phyloP scores from a whole-genome alignment of 768 basidiomycete species.

The Coprinopsis marcescibilis region DNA sequence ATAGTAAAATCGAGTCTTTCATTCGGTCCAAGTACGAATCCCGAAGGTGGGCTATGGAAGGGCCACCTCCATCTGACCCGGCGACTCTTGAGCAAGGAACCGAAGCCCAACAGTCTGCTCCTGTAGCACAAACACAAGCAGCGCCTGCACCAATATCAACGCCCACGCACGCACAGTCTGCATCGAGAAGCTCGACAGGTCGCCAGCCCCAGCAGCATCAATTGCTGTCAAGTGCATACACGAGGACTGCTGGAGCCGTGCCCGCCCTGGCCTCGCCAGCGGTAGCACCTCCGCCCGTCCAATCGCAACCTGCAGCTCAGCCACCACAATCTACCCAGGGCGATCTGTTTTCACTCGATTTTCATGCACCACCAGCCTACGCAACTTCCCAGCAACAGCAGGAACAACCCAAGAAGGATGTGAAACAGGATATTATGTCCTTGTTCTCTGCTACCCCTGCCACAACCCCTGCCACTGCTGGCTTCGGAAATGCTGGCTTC shows the following conservation, averaged over 20 bases:
- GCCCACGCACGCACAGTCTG: constrained; percentile 25
- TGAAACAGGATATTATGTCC: constrained; percentile 82
- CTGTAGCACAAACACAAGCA: constrained; percentile 20
- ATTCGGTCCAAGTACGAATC: constrained; percentile 97
- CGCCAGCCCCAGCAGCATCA: constrained; percentile 51
- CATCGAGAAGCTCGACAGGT: constrained; percentile 23
- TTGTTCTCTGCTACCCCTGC: constrained; percentile 56
- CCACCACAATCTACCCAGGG: constrained; percentile 36
- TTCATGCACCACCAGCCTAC: constrained; percentile 48
- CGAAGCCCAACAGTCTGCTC: constrained; percentile 21
- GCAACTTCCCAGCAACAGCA: constrained; percentile 21
- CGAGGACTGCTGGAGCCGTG: constrained; percentile 15
- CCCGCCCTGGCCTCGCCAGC: constrained; percentile 11
- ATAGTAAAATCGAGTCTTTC: constrained; percentile 97
- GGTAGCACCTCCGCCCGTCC: constrained; percentile 22
- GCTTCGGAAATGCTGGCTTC: too few relatives aligned
- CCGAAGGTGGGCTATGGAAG: constrained; percentile 89
- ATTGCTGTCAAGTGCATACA: constrained; percentile 42
- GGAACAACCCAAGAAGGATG: constrained; percentile 59
- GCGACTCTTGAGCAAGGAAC: constrained; percentile 57
- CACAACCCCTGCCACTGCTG: constrained; percentile 22
- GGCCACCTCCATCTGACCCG: constrained; percentile 77
- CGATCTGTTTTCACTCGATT: constrained; percentile 83
- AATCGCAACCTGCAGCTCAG: constrained; percentile 25
- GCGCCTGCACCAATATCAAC: constrained; percentile 22